These are phyloP conservation scores for Pluteus cervinus DNA, from an alignment of 768 basidiomycete species.

Conservation along the genomic window DNA sequence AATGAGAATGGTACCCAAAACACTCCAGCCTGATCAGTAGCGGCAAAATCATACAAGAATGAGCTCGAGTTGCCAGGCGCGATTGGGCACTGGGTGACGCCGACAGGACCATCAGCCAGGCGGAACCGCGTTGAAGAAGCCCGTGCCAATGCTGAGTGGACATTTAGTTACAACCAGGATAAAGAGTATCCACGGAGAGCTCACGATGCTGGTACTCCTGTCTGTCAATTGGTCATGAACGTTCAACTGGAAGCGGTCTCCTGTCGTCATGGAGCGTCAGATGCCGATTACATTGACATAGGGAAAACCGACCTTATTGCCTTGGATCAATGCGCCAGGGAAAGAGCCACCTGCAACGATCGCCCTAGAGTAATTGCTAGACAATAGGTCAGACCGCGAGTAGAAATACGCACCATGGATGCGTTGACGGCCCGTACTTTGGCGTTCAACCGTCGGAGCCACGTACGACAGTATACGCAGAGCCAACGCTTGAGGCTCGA, in stretches of 20 bases:
- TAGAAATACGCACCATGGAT: too few relatives aligned
- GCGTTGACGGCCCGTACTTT: too few relatives aligned
- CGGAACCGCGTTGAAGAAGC: conserved; percentile 17
- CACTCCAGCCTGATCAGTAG: conserved; percentile 27
- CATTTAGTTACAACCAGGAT: not conserved
- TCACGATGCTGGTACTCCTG: conserved; percentile 17
- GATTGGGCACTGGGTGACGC: conserved; percentile 33
- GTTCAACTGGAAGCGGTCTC: conserved; percentile 16
- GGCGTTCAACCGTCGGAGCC: too few relatives aligned
- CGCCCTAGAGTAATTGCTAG: conserved; percentile 15
- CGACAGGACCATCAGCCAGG: conserved; percentile 13
- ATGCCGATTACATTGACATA: not conserved
- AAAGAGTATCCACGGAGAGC: not conserved
- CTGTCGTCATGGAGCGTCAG: conserved; percentile 9
- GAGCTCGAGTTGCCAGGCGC: conserved; percentile 19
- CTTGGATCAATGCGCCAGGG: conserved; percentile 20
- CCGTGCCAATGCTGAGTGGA: conserved; percentile 13
- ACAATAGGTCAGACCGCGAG: too few relatives aligned
- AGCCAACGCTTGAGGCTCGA: too few relatives aligned
- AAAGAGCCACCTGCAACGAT: conserved; percentile 22
- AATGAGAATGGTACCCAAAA: conserved; percentile 26
- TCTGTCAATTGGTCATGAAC: conserved; percentile 16
- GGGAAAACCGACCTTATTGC: conserved; percentile 9
- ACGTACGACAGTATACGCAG: too few relatives aligned
- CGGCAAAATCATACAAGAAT: conserved; percentile 28